Evolutionary conservation across 2,329 filamentous ascomycete genomes (phyloP).

Genomic region (Penicillium sp.): DNA sequence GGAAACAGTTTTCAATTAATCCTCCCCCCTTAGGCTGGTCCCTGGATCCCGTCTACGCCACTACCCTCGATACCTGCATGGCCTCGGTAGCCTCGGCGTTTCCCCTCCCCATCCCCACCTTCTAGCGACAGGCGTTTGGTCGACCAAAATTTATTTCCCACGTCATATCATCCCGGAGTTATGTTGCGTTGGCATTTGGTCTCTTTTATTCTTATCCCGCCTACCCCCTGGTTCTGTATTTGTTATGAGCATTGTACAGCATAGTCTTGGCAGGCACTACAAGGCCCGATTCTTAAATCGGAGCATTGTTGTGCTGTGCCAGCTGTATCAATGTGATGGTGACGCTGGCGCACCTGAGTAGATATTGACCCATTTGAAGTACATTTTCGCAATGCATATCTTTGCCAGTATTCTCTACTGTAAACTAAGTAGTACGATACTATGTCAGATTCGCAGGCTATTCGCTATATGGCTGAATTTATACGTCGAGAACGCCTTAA

Average conservation of each 20-base stretch:
- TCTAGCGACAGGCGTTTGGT: slow-evolving; percentile 9
- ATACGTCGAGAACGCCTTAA: too few species aligned
- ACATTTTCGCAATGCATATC: not conserved
- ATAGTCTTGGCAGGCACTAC: not conserved
- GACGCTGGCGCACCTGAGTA: not conserved
- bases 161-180: slow-evolving; percentile 6
- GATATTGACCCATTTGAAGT: slow-evolving; percentile 1
- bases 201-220: not conserved
- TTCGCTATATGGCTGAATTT: too few species aligned
- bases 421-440: too few species aligned
- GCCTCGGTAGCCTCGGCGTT: slow-evolving; percentile 52
- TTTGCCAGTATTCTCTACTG: not conserved
- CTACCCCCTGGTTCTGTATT: not conserved
- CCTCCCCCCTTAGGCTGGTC: slow-evolving; percentile 14
- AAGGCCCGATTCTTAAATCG: not conserved
- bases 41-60: not conserved
- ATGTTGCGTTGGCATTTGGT: slow-evolving; percentile 1
- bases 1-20: slow-evolving; percentile 12
- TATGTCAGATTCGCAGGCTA: too few species aligned
- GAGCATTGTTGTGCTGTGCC: not conserved
- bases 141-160: not conserved
- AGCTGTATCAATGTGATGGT: not conserved
- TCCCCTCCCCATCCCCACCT: slow-evolving; percentile 52
- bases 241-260: not conserved
- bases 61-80: not conserved